Conservation (phyloP, 495 filamentous ascomycete species). For the Usnea hakonensis region DNA sequence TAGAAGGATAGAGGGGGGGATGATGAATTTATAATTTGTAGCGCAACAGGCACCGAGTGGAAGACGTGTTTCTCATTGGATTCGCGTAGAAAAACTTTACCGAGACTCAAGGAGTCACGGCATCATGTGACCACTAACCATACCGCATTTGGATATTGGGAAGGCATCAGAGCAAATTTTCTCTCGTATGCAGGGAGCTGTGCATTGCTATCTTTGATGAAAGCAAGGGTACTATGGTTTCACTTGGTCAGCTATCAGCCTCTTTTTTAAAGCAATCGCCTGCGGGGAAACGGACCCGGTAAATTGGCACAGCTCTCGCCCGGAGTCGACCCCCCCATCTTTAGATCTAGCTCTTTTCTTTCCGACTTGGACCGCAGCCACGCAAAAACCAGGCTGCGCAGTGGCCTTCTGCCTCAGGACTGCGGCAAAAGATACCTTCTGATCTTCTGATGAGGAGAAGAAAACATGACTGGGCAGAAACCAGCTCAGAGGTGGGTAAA, state of each 20-base stretch:
- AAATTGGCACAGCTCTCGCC: constrained; percentile 15
- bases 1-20: constrained; percentile 6
- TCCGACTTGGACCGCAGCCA: constrained; percentile 15
- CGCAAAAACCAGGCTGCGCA: neutral
- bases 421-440: too few relatives aligned
- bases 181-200: constrained; percentile 2
- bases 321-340: too few relatives aligned
- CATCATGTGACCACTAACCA: constrained; percentile 18
- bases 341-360: neutral
- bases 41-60: constrained; percentile 13
- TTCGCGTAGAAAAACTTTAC: constrained; percentile 5
- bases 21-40: constrained; percentile 12
- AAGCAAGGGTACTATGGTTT: constrained; percentile 13
- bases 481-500: neutral
- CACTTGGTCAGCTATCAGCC: constrained; percentile 14
- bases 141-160: neutral
- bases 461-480: neutral
- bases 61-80: constrained; percentile 12
- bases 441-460: neutral
- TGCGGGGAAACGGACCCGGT: constrained; percentile 22
- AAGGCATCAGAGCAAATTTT: constrained; percentile 2
- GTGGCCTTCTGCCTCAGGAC: constrained; percentile 7
- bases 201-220: neutral
- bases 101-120: constrained; percentile 13
- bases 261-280: constrained; percentile 4